These are phyloP conservation scores for Limnanthes douglasii DNA, from an alignment of 345 rosid genomes.

Conservation along the genomic window DNA sequence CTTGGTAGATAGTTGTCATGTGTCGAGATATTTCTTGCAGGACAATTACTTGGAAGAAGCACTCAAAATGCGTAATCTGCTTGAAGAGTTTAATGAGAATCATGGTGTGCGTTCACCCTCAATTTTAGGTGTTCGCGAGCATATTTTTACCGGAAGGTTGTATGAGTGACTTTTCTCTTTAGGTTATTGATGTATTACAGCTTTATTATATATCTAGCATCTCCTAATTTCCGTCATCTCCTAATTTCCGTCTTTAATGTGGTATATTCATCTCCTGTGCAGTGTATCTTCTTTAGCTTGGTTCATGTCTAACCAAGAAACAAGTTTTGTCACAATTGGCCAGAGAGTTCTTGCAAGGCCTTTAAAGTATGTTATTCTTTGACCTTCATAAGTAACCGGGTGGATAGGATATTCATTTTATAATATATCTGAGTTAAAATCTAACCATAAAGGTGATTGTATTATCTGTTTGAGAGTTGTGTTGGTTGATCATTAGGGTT, in stretches of 20 bases:
- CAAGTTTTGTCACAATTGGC: slow-evolving; percentile 92
- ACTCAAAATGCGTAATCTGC: slow-evolving; percentile 87
- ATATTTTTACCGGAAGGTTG: slow-evolving; percentile 95
- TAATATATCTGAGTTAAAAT: too few species aligned
- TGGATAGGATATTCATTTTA: not conserved
- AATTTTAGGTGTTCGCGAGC: slow-evolving; percentile 93
- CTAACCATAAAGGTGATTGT: slow-evolving; percentile 4
- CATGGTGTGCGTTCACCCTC: slow-evolving; percentile 91
- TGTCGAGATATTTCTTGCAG: slow-evolving; percentile 20
- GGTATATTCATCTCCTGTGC: slow-evolving; percentile 11
- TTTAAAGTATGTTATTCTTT: slow-evolving; percentile 42
- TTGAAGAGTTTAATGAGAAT: slow-evolving; percentile 92
- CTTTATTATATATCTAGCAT: slow-evolving; percentile 1
- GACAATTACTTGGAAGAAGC: slow-evolving; percentile 99
- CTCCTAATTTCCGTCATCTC: not conserved
- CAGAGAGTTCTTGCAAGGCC: slow-evolving; percentile 98
- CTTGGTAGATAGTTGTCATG: not conserved
- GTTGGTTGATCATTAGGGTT: slow-evolving; percentile 37
- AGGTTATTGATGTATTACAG: not conserved
- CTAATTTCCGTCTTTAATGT: slow-evolving; percentile 10
- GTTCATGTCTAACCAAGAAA: slow-evolving; percentile 99
- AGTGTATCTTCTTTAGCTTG: slow-evolving; percentile 98
- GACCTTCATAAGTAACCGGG: not conserved
- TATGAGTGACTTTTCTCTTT: slow-evolving; percentile 1
- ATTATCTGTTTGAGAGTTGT: slow-evolving; percentile 6